These are phyloP conservation scores for Globisporangium perplexum DNA, from an alignment of 352 stramenopile species.

Conservation along the genomic window DNA sequence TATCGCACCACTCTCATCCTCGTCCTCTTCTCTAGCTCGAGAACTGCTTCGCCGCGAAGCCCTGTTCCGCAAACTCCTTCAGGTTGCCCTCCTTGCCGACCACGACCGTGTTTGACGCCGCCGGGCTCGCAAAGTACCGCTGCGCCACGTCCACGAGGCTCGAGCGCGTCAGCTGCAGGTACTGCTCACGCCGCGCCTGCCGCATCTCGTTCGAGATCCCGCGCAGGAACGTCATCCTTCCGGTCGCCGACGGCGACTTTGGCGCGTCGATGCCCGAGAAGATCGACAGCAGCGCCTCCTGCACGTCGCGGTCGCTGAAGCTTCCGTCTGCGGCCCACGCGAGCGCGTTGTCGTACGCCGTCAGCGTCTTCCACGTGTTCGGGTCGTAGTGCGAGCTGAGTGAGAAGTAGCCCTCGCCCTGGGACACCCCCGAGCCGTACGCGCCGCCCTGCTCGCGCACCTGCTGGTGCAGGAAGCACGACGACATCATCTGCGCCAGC, in stretches of 20 bases:
- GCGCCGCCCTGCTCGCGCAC: slow-evolving; percentile 76
- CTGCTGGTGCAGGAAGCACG: slow-evolving; percentile 76
- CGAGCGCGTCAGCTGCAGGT: slow-evolving; percentile 35
- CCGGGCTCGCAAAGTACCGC: slow-evolving; percentile 31
- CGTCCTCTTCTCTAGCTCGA: slow-evolving; percentile 7
- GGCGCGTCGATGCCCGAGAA: slow-evolving; percentile 75
- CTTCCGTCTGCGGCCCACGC: slow-evolving; percentile 39
- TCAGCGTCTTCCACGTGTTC: slow-evolving; percentile 74
- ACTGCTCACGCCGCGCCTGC: slow-evolving; percentile 63
- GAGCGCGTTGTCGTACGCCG: slow-evolving; percentile 57
- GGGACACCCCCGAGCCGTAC: slow-evolving; percentile 65
- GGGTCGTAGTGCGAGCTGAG: slow-evolving; percentile 84
- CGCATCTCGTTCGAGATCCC: slow-evolving; percentile 85
- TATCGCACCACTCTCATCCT: not conserved
- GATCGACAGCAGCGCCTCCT: slow-evolving; percentile 76
- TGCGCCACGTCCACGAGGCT: slow-evolving; percentile 48
- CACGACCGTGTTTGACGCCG: slow-evolving; percentile 30
- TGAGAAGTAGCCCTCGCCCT: slow-evolving; percentile 74
- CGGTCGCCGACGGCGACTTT: slow-evolving; percentile 68
- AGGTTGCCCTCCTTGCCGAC: slow-evolving; percentile 55
- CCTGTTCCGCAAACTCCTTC: slow-evolving; percentile 34
- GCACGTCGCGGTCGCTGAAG: slow-evolving; percentile 69
- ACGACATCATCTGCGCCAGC: slow-evolving; percentile 79
- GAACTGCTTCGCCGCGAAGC: slow-evolving; percentile 37
- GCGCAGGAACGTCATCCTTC: slow-evolving; percentile 68